Percentiles rank a stretch among this genome's conserved stretches.
Evolutionary conservation across 495 filamentous ascomycete genomes (phyloP).

Genomic region (Penicillium subrubescens): DNA sequence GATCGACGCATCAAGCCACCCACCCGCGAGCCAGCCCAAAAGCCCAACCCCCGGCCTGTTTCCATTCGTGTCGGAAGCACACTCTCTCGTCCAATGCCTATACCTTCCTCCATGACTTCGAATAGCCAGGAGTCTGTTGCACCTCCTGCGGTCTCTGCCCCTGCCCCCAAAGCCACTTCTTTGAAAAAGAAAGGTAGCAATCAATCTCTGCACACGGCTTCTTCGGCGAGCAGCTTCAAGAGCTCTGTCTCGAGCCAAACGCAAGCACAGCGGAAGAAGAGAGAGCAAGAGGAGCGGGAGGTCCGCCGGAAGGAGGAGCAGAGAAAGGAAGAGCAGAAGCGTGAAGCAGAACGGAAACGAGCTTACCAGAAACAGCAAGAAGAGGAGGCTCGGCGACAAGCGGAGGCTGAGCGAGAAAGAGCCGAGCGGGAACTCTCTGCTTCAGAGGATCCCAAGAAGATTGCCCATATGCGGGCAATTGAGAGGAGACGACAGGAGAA

Average conservation of each 20-base stretch:
- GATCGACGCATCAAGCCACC: constrained; percentile 75
- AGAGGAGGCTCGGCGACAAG: constrained; percentile 50
- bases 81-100: constrained; percentile 66
- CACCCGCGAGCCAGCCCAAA: constrained; percentile 64
- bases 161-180: constrained; percentile 49
- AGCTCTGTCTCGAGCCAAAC: constrained; percentile 62
- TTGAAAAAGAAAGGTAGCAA: constrained; percentile 68
- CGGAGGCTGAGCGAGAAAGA: constrained; percentile 41
- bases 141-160: constrained; percentile 43
- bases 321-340: constrained; percentile 59
- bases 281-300: constrained; percentile 75
- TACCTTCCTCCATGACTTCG: constrained; percentile 61
- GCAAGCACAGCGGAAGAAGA: constrained; percentile 58
- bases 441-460: constrained; percentile 63
- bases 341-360: constrained; percentile 63
- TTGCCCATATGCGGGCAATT: constrained; percentile 68
- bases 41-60: constrained; percentile 73
- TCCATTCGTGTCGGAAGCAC: constrained; percentile 75
- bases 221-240: constrained; percentile 69
- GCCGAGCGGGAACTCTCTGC: constrained; percentile 48
- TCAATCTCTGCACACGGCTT: constrained; percentile 64
- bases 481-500: constrained; percentile 66
- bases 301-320: constrained; percentile 77
- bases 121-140: constrained; percentile 60
- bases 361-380: constrained; percentile 57